These are phyloP conservation scores for Alternaria sp. DNA, from an alignment of 2,329 filamentous ascomycete genomes.

Conservation along the genomic window DNA sequence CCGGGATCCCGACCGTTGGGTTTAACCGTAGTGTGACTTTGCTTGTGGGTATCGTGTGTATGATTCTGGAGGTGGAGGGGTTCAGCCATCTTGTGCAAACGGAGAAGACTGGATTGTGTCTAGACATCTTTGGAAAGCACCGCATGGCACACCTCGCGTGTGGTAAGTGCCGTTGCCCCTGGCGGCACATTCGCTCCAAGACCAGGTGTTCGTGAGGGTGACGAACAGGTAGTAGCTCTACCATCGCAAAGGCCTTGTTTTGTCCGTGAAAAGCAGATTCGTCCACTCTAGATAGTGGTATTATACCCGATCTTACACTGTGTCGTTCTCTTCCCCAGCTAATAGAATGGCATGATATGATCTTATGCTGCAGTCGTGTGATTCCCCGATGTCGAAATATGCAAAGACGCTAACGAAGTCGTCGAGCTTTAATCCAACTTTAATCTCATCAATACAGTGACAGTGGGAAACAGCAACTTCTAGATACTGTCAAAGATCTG, in stretches of 20 bases:
- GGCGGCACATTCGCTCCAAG: background rate
- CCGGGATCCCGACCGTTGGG: conserved; percentile 7
- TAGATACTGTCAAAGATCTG: conserved; percentile 43
- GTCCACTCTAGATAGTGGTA: background rate
- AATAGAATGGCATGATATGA: conserved; percentile 34
- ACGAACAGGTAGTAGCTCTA: background rate
- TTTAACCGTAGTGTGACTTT: background rate
- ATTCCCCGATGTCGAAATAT: conserved; percentile 45
- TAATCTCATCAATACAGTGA: conserved; percentile 52
- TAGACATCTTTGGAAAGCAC: background rate
- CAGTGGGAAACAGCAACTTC: conserved; percentile 52
- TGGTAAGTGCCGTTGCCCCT: background rate
- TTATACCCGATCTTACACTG: conserved; percentile 22
- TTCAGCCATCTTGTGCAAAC: background rate
- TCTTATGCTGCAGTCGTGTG: conserved; percentile 48
- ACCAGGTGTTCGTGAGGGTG: background rate
- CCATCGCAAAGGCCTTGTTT: background rate
- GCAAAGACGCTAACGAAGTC: conserved; percentile 57
- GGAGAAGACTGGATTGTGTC: background rate
- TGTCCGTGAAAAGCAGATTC: background rate
- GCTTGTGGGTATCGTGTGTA: background rate
- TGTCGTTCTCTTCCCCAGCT: conserved; percentile 49
- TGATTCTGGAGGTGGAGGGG: background rate
- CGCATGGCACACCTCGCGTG: background rate
- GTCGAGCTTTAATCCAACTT: conserved; percentile 57